Conservation (phyloP, 2,329 filamentous ascomycete species). For the Colletotrichum somersetense region DNA sequence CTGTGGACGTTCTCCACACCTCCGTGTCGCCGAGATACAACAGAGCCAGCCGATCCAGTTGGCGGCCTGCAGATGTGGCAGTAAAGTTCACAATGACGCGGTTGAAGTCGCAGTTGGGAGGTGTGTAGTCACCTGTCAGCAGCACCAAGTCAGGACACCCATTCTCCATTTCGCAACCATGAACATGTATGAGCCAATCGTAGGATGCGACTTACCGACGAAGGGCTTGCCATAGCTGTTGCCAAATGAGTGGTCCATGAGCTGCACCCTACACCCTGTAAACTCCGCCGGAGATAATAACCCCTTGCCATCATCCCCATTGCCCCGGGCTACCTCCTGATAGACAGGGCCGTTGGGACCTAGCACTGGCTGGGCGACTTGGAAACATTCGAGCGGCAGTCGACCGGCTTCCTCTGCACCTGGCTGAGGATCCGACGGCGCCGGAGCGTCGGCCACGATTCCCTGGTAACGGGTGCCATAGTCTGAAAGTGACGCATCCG, state of each 20-base stretch:
- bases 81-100: slow-evolving; percentile 82
- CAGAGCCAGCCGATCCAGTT: slow-evolving; percentile 81
- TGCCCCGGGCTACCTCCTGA: slow-evolving; percentile 37
- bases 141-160: slow-evolving; percentile 30
- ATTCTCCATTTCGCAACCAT: slow-evolving; percentile 28
- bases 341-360: slow-evolving; percentile 57
- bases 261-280: slow-evolving; percentile 60
- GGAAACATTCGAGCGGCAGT: slow-evolving; percentile 69
- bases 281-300: slow-evolving; percentile 42
- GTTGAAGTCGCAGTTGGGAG: slow-evolving; percentile 78
- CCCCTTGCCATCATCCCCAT: slow-evolving; percentile 43
- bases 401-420: slow-evolving; percentile 19
- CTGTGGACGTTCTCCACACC: slow-evolving; percentile 86
- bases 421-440: slow-evolving; percentile 4
- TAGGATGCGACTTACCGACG: slow-evolving; percentile 66
- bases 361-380: slow-evolving; percentile 76
- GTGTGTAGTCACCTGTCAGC: slow-evolving; percentile 69
- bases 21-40: slow-evolving; percentile 84
- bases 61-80: slow-evolving; percentile 76
- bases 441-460: slow-evolving; percentile 30
- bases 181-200: not conserved
- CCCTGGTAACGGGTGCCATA: slow-evolving; percentile 28
- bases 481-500: slow-evolving; percentile 21
- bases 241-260: slow-evolving; percentile 80
- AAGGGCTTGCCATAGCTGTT: slow-evolving; percentile 81